Base-by-base conservation (phyloP, 495 filamentous ascomycete species). In the Xylaria longipes region DNA sequence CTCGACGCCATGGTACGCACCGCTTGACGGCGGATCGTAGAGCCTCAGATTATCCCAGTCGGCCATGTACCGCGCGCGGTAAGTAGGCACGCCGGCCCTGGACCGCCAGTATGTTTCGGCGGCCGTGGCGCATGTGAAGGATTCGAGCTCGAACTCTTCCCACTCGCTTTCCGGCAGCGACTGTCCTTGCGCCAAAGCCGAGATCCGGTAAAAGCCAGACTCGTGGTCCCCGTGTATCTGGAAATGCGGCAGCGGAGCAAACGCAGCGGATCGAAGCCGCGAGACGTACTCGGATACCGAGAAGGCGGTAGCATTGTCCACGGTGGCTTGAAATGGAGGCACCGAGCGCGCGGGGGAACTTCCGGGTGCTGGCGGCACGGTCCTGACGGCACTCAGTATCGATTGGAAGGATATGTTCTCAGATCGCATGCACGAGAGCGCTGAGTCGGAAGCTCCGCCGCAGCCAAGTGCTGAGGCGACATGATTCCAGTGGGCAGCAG, bases 1-100 rank as follows among this genome's bases (percentile, higher is more conserved):
- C 39, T 89, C 86, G 17, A 76, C 71, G 9, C 82, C 84, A 72
- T 89, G 87, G 68, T 86, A 88, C 1, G 86, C 84, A 5, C 85
- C 86, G 69, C 85, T 82, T 3, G 60, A 63, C 8, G 60, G 60
- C n/a, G 60, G 60, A 29, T 73, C 77, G 68, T 85, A 85, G 17
- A 86, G 80, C 12, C 79, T 74, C 22, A 80, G 73, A 65, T 84
- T 87, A 12, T 78, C 69, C 80, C 81, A 87, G 68, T 84, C 81
- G 31, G 77, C 83, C 60, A 82, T 78, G 71, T 86, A 87, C 52
- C 82, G 81, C 66, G 80, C 84, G 22, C 76, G 81, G 82, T 82
- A 87, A 17, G 75, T 71, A 0, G 84, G 81, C 12, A 82, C 78
- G 43, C 70, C 71, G 64, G 76, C 69, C 11, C 29, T 58, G 54